Base-by-base conservation (phyloP, 2,329 filamentous ascomycete genomes). In the Neonectria neomacrospora region DNA sequence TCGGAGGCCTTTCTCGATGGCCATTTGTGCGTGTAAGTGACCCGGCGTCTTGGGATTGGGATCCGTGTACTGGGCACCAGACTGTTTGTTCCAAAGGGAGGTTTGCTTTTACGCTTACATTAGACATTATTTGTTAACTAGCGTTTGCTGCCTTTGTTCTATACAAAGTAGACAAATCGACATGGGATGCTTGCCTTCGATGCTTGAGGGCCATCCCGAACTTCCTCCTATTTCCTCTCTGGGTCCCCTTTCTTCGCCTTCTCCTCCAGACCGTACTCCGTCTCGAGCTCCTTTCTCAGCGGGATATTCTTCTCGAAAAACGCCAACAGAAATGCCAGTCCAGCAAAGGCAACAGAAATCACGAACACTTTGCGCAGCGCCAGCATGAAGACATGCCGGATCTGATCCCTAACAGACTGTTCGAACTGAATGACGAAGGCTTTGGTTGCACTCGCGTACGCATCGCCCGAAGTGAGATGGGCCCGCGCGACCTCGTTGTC, bases 401-500 rank as follows among this genome's bases (percentile, higher is more conserved):
- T 61, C 63, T 77, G 67, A 1, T 47, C 47, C 22, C 64, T 62
- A 8, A 69, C 32, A 0, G 44, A 54, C 2, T 67, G 44, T 4
- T 65, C 50, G 11, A 77, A 71, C 9, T 67, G 64, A 8, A 65
- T 26, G 0, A 75, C 57, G 30, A 75, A 75, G 5, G 52, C 63
- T 32, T 67, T 65, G 0, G 74, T 75, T 0, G 74, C 73, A 3
- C 67, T 69, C 20, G 64, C 62, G 44, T 77, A 78, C 2, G 75
- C 74, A 20, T 72, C 64, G 6, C 76, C 76, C 1, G 63, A 62
- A 1, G 60, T 42, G 0, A 78, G 64, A 14, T 61, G 7, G n/a
- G 58, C 45, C 2, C 67, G 42, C 0, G 66, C 71, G 3, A 30
- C 2, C 14, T 62, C 57, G 22, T 71, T 66, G 16, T 71, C 61